These are phyloP conservation scores for Bryum argenteum DNA, from an alignment of 225 moss, liverwort and hornwort species.

Conservation along the genomic window DNA sequence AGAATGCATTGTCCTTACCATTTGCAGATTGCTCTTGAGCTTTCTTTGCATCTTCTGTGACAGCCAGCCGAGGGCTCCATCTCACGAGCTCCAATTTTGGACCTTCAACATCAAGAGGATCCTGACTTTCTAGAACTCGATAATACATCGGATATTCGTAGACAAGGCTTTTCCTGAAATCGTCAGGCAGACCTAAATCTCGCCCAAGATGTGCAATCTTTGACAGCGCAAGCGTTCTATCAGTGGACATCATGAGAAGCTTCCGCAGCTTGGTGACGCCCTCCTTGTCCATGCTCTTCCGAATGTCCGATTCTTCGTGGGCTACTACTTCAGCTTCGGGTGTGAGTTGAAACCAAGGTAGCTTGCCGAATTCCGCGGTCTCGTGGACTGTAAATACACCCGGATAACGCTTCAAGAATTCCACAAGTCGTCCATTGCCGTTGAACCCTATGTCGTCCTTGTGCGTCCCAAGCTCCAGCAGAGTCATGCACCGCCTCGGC, in stretches of 20 bases:
- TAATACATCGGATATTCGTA: slow-evolving; percentile 69
- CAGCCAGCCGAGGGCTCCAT: slow-evolving; percentile 71
- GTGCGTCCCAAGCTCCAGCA: slow-evolving; percentile 68
- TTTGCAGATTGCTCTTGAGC: slow-evolving; percentile 33
- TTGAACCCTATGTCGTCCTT: slow-evolving; percentile 67
- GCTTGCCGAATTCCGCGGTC: slow-evolving; percentile 54
- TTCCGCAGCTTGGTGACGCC: slow-evolving; percentile 79
- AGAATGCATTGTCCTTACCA: slow-evolving; percentile 28
- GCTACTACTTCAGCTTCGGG: slow-evolving; percentile 61
- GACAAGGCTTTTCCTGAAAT: slow-evolving; percentile 57
- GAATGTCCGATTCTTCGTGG: slow-evolving; percentile 58
- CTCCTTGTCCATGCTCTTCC: slow-evolving; percentile 48
- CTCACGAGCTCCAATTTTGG: slow-evolving; percentile 67
- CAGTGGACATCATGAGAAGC: slow-evolving; percentile 86
- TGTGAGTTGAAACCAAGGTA: slow-evolving; percentile 68
- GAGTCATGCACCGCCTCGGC: slow-evolving; percentile 60
- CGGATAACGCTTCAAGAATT: slow-evolving; percentile 66
- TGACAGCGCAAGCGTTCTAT: slow-evolving; percentile 51
- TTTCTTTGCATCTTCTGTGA: slow-evolving; percentile 46
- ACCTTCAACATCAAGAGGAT: slow-evolving; percentile 46
- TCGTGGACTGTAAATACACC: slow-evolving; percentile 74
- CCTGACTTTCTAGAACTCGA: slow-evolving; percentile 51
- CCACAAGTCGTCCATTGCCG: slow-evolving; percentile 54
- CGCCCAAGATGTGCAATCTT: slow-evolving; percentile 75
- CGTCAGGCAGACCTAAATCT: slow-evolving; percentile 75